Conservation (phyloP, 352 stramenopile species). For the Pythium phragmitis region DNA sequence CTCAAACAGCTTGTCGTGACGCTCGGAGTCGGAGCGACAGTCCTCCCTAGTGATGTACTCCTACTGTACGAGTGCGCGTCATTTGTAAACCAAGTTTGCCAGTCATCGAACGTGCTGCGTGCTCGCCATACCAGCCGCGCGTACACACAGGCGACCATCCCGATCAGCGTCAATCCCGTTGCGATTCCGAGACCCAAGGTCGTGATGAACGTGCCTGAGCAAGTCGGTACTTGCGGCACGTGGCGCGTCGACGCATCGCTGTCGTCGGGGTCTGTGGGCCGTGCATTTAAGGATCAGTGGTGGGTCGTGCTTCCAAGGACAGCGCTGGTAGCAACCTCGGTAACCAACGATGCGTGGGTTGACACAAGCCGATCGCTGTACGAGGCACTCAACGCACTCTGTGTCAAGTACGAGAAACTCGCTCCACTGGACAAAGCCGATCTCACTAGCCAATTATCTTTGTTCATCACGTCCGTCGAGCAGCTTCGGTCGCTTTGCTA, state of each 20-base stretch:
- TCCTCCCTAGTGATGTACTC: slow-evolving; percentile 42
- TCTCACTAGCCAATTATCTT: slow-evolving; percentile 26
- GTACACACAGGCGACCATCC: slow-evolving; percentile 52
- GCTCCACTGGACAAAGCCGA: slow-evolving; percentile 32
- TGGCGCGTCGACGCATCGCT: slow-evolving; percentile 54
- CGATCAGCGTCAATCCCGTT: slow-evolving; percentile 28
- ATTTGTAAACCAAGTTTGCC: slow-evolving; percentile 49
- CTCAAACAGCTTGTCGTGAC: slow-evolving; percentile 49
- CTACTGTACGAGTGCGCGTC: slow-evolving; percentile 48
- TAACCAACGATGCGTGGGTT: slow-evolving; percentile 14
- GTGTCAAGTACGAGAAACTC: slow-evolving; percentile 41
- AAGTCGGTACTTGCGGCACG: slow-evolving; percentile 56
- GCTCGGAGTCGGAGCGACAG: slow-evolving; percentile 41
- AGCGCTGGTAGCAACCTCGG: not conserved
- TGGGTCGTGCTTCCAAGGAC: slow-evolving; percentile 46
- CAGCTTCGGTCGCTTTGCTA: slow-evolving; percentile 57
- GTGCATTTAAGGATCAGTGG: slow-evolving; percentile 35
- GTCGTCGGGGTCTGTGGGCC: slow-evolving; percentile 51
- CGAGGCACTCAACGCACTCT: slow-evolving; percentile 33
- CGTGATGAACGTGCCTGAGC: slow-evolving; percentile 49
- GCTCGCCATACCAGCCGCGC: slow-evolving; percentile 49
- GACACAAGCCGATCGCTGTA: slow-evolving; percentile 33
- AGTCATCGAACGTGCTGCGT: slow-evolving; percentile 44
- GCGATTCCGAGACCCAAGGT: slow-evolving; percentile 40
- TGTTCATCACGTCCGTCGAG: slow-evolving; percentile 37